Evolutionary conservation across 805 yeast species (phyloP), one percentile per base, ranked within the genome.

Genomic region (Wickerhamiella alocasiicola): DNA sequence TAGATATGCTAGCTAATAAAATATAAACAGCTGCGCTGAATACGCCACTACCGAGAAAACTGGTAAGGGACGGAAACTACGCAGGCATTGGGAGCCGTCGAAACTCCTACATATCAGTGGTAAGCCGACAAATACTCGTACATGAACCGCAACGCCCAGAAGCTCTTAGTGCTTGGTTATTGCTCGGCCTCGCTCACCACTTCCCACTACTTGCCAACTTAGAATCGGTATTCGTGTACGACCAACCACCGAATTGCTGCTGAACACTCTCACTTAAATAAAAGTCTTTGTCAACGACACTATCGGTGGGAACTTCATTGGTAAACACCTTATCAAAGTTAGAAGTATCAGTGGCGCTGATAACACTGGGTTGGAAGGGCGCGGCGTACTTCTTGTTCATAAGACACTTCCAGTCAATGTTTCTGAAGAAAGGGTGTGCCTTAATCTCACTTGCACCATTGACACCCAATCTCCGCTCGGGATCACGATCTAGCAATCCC

Each of bases 241-340:
- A 88, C 98, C 98, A 91, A 5, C 98, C 97, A 35, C 95, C 97
- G 67, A 91, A 91, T 63, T 91, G 97, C 57, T 81, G 76, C 61
- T 91, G 98, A n/a, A 91, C 95, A 52, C 87, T 75, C 52, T 85
- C 97, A 54, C 93, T 81, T 47, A 91, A 69, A 50, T 72, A 83
- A 36, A 50, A 56, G 45, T 61, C 65, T 55, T 83, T 94, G 57
- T 87, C 94, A 13, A 87, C 95, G 9, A 91, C 96, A 46, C 94
- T 81, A 58, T 91, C 98, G 50, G 83, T 78, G 3, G 98, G 97
- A 51, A 78, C 76, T 55, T 91, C 97, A 54, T 69, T 78, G 4
- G 98, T 91, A 56, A 91, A 91, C 55, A 64, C 69, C 48, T 76
- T 73, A 57, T 88, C 95, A 54, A 91, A 91, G 59, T 91, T 91